Conservation (phyloP, 192 early-diverging fungal species). For the Linnemannia hyalina region DNA sequence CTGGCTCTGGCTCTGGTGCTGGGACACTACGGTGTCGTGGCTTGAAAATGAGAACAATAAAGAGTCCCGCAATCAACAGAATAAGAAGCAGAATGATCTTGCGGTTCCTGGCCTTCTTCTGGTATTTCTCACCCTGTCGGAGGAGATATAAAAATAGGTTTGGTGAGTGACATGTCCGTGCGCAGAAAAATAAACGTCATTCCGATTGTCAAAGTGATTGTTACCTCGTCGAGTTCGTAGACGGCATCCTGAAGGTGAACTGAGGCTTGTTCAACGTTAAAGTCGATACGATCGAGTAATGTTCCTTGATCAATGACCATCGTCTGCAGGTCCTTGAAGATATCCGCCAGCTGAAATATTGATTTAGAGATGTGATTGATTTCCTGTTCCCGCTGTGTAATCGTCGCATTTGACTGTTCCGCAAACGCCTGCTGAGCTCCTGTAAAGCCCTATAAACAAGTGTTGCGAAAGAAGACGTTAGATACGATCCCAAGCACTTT, state of each 20-base stretch:
- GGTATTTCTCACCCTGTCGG: constrained; percentile 80
- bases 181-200: background rate
- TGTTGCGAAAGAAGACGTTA: background rate
- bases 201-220: constrained; percentile 19
- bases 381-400: constrained; percentile 91
- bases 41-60: constrained; percentile 85
- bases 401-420: constrained; percentile 80
- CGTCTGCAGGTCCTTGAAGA: constrained; percentile 94
- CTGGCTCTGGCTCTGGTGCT: background rate
- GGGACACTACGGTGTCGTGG: constrained; percentile 40
- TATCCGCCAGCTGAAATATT: constrained; percentile 88
- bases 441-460: constrained; percentile 77
- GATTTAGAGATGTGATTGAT: constrained; percentile 94
- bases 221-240: constrained; percentile 83
- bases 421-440: constrained; percentile 85
- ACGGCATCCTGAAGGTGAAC: constrained; percentile 87
- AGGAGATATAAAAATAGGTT: constrained; percentile 3
- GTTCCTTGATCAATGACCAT: constrained; percentile 99
- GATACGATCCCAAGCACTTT: background rate
- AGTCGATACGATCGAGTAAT: constrained; percentile 96
- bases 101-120: constrained; percentile 84
- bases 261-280: constrained; percentile 90
- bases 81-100: constrained; percentile 87
- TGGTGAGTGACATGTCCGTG: background rate
- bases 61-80: constrained; percentile 80